Conservation (phyloP, 805 yeast genomes). For the Kluyveromyces nonfermentans region DNA sequence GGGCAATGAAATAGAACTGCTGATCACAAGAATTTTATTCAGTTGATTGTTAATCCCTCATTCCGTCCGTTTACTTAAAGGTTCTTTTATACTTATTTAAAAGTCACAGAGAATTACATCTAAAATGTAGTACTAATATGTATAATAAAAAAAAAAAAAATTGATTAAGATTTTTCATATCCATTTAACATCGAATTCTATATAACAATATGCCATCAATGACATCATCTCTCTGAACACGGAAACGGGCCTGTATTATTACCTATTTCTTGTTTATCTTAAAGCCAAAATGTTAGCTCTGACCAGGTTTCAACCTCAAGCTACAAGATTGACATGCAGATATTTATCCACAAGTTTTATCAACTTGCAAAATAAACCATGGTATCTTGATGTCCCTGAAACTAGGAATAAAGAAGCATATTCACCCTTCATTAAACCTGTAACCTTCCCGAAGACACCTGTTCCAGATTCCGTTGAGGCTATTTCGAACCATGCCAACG, state of each 20-base stretch:
- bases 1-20: constrained; percentile 22
- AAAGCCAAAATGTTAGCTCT: not conserved
- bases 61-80: no score
- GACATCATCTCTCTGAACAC: not conserved
- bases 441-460: constrained; percentile 44
- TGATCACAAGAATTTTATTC: no score
- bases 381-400: constrained; percentile 43
- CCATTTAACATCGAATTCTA: not conserved
- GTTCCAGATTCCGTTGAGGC: constrained; percentile 43
- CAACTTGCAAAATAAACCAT: constrained; percentile 33
- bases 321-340: not conserved
- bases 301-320: not conserved
- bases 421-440: constrained; percentile 33
- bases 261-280: no score
- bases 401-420: constrained; percentile 31
- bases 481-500: constrained; percentile 34
- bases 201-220: not conserved
- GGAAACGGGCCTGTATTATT: not conserved
- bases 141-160: no score
- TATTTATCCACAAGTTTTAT: not conserved
- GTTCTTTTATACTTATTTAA: no score
- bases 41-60: no score
- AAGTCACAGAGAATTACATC: not conserved
- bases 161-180: not conserved
- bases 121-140: not conserved